Base-by-base conservation (phyloP, 805 yeast genomes). In the Metschnikowia amazonensis region DNA sequence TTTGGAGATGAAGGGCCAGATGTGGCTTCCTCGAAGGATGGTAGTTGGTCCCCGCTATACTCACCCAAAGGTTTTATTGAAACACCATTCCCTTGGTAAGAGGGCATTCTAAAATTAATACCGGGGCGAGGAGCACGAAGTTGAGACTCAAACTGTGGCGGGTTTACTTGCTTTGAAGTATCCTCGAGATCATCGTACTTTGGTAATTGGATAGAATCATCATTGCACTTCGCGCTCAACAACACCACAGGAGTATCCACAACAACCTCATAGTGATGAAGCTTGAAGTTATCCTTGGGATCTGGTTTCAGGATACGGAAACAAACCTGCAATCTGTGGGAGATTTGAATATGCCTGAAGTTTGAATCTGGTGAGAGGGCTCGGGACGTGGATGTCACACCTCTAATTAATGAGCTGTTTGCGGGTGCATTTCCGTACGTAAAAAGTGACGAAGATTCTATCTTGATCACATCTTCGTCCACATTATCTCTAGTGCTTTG, bases 221-320 rank as follows among this genome's bases (percentile, higher is more conserved):
- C 75, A 49, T 62, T 63, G 52, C 76, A 71, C 47, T 67, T 67
- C 0, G 75, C 59, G 51, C 75, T 69, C 40, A 72, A 57, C 47
- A 72, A 59, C 28, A 76, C 72, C 30, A 86, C 70, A 0, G 94
- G 94, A 0, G 92, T 84, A 58, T 86, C 94, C 32, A 86, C 84
- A 36, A 86, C 79, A 17, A 86, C 90, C 55, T 86, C 95, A 57
- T 82, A 86, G 60, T 86, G 90, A 55, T 84, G 89, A 66, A 80
- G 64, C 50, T 76, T 77, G 46, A 41, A 59, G 45, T 66, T 58
- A 43, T 55, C 74, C 38, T 64, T 59, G 0, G 77, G 73, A 47
- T 82, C 85, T 1, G 80, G 80, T 53, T 76, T 80, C 10, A 86
- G 79, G 23, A 86, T 79, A 46, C 94, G 68, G 46, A 86, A 75